phyloP scores from a whole-genome alignment of 345 rosid species.

The Anacardium occidentale region DNA sequence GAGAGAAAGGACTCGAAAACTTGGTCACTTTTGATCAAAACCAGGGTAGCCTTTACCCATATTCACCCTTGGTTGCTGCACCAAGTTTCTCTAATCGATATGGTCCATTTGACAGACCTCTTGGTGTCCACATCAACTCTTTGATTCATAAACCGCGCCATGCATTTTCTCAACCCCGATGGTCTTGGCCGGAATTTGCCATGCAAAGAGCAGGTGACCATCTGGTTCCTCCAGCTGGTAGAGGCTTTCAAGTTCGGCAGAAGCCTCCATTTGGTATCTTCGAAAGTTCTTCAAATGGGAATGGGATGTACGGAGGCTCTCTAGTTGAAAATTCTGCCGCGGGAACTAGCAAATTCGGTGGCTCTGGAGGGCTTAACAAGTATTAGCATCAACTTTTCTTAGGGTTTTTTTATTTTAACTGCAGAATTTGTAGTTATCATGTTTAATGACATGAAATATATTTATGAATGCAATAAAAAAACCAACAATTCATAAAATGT shows the following conservation, averaged over 20 bases:
- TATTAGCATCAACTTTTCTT: no score
- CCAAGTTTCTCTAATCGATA: background rate
- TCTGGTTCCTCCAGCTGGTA: background rate
- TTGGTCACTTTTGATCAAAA: background rate
- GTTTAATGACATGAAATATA: no score
- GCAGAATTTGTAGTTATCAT: no score
- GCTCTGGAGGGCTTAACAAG: background rate
- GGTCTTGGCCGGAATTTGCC: background rate
- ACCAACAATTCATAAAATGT: no score
- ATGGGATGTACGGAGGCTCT: no score
- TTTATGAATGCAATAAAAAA: no score
- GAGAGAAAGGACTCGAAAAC: conserved; percentile 1
- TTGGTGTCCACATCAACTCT: conserved; percentile 22
- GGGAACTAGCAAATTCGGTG: background rate
- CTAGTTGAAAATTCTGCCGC: background rate
- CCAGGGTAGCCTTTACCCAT: background rate
- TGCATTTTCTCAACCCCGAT: background rate
- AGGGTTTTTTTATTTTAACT: no score
- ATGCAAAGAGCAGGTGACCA: background rate
- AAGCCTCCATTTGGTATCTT: background rate
- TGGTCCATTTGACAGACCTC: conserved; percentile 1
- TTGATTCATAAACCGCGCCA: conserved; percentile 18
- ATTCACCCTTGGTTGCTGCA: background rate
- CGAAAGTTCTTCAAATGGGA: background rate
- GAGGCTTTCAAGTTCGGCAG: conserved; percentile 1